Evolutionary conservation across 306 rosid genomes (phyloP).

Genomic region (Trifolium subterraneum): DNA sequence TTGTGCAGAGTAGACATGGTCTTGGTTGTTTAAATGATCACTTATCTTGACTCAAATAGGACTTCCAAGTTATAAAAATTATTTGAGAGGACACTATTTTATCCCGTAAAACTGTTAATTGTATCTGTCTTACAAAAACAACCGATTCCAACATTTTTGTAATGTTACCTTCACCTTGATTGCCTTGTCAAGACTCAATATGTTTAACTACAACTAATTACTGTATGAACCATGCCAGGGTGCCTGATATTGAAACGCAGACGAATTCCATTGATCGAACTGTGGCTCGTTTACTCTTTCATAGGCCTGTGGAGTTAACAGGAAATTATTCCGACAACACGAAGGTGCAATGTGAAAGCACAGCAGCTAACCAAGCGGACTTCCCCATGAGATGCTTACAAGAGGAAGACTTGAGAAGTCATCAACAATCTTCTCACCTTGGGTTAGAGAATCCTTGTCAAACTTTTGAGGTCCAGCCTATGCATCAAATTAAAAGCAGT

Average conservation of each 20-base stretch:
- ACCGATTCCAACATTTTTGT: slow-evolving; percentile 14
- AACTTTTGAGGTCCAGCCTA: slow-evolving; percentile 43
- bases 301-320: slow-evolving; percentile 63
- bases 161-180: slow-evolving; percentile 32
- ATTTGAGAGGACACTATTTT: slow-evolving; percentile 8
- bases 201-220: slow-evolving; percentile 35
- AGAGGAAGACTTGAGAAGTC: slow-evolving; percentile 48
- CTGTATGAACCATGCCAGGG: slow-evolving; percentile 46
- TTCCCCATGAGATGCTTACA: slow-evolving; percentile 48
- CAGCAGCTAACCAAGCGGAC: slow-evolving; percentile 42
- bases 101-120: slow-evolving; percentile 21
- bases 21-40: slow-evolving; percentile 10
- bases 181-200: slow-evolving; percentile 19
- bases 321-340: slow-evolving; percentile 54
- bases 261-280: slow-evolving; percentile 89
- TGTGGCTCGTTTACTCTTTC: slow-evolving; percentile 92
- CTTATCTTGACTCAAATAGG: slow-evolving; percentile 26
- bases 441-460: slow-evolving; percentile 49
- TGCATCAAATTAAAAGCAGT: slow-evolving; percentile 50
- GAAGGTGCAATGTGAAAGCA: slow-evolving; percentile 51
- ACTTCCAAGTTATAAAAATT: slow-evolving; percentile 16
- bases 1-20: background rate
- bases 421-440: slow-evolving; percentile 45
- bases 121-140: slow-evolving; percentile 21
- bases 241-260: slow-evolving; percentile 72